Percentiles rank a stretch among this genome's conserved stretches.
Evolutionary conservation across 495 filamentous ascomycete genomes (phyloP).

Genomic region (Penicillium egyptiacum): DNA sequence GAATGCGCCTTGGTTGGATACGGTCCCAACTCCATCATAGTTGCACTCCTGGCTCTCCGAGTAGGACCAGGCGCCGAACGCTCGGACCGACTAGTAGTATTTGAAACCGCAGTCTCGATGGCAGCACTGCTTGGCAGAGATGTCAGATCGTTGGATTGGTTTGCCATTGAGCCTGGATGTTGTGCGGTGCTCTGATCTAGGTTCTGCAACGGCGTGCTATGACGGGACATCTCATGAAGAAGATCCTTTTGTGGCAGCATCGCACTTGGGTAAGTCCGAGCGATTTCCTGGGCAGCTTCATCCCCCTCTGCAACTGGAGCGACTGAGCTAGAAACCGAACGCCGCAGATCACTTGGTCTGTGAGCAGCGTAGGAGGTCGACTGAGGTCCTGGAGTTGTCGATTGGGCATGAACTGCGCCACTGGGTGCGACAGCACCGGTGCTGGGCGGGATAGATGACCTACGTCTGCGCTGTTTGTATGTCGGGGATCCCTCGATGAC

Average conservation of each 20-base stretch:
- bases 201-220: conserved; percentile 80
- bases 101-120: conserved; percentile 56
- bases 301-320: conserved; percentile 78
- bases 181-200: conserved; percentile 76
- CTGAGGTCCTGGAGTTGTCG: conserved; percentile 33
- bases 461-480: conserved; percentile 93
- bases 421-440: conserved; percentile 64
- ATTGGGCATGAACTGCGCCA: conserved; percentile 39
- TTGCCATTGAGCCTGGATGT: conserved; percentile 59
- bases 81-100: conserved; percentile 60
- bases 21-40: conserved; percentile 92
- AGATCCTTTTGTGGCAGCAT: conserved; percentile 74
- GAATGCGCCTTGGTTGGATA: conserved; percentile 98
- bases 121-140: conserved; percentile 65
- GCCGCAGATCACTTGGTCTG: conserved; percentile 80
- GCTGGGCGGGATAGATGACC: conserved; percentile 84
- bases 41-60: conserved; percentile 89
- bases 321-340: conserved; percentile 88
- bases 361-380: conserved; percentile 57
- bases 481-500: conserved; percentile 97
- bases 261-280: conserved; percentile 63
- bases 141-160: conserved; percentile 65
- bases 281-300: conserved; percentile 65
- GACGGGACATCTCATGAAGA: conserved; percentile 78
- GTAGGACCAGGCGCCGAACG: conserved; percentile 69